phyloP scores from a whole-genome alignment of 1,284 basidiomycete species.

The Puccinia hordei region DNA sequence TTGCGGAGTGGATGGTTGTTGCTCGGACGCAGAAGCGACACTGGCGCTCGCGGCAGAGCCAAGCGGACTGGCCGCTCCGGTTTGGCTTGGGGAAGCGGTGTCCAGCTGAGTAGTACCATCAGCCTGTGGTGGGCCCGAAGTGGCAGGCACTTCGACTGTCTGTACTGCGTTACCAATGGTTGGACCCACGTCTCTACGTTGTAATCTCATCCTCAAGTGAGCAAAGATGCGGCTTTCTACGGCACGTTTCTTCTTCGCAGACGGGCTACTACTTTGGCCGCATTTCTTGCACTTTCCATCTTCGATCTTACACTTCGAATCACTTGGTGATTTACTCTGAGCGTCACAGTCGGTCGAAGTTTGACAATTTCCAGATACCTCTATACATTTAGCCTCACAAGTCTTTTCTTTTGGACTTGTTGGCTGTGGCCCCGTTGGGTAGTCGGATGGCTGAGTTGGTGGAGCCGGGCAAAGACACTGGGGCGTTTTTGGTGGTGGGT shows the following conservation, averaged over 20 bases:
- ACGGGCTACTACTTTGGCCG: slow-evolving; percentile 19
- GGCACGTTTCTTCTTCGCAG: neutral
- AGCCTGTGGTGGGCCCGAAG: neutral
- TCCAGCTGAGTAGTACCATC: neutral
- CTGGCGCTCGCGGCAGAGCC: neutral
- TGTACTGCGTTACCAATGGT: slow-evolving; percentile 4
- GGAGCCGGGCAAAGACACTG: slow-evolving; percentile 11
- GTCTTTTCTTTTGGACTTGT: slow-evolving; percentile 20
- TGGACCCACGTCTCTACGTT: neutral
- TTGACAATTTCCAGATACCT: slow-evolving; percentile 42
- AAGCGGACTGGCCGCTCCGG: neutral
- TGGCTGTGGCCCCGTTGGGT: slow-evolving; percentile 24
- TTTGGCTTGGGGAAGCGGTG: slow-evolving; percentile 2
- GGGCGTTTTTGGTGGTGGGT: neutral
- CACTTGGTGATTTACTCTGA: slow-evolving; percentile 37
- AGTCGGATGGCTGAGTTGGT: neutral
- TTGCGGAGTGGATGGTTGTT: no score
- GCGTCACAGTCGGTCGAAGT: slow-evolving; percentile 38
- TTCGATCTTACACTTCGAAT: slow-evolving; percentile 48
- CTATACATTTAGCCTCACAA: slow-evolving; percentile 48
- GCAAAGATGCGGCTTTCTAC: neutral
- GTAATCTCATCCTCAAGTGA: slow-evolving; percentile 4
- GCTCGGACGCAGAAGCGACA: neutral
- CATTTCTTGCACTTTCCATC: slow-evolving; percentile 45
- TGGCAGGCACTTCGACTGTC: neutral